Evolutionary conservation across 2,329 filamentous ascomycete species (phyloP), one percentile per base, ranked within the genome.

Genomic region (Dactylellina drechsleri): DNA sequence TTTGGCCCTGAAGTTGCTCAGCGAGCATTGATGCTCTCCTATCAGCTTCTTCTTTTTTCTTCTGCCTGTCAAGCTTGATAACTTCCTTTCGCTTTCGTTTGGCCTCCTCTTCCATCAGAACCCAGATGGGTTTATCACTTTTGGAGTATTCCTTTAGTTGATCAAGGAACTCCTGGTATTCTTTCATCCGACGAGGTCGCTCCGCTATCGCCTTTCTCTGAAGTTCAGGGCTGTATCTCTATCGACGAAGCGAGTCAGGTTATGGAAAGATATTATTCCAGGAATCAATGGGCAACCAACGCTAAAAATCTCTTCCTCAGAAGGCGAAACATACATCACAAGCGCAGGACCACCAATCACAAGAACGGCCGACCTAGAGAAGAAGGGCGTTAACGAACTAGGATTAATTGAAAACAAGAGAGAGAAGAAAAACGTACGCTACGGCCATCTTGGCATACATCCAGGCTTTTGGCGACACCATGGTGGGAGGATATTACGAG

Each of bases 171-270:
- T 93, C 87, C 80, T 97, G 91, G 79, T 97, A 97, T 72, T 97
- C 93, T 82, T 93, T 87, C 80, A 95, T 88, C 74, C 87, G 87
- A 81, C 91, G 88, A 70, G 90, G 86, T 16, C 92, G 87, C 71
- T 89, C 87, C 82, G 93, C 93, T n/a, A 96, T 84, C 76, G 91
- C 93, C 80, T 91, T 88, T 82, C 92, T 91, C 81, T 95, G 91
- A n/a, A 99, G 87, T 40, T 98, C 95, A 0, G 94, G 94, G 82
- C 94, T 98, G 84, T 98, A 98, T 82, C 87, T 89, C 84, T 92
- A 86, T 85, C 96, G 93, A 49, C 47, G 36, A 26, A 36, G 45
- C 31, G 23, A 18, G 18, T 26, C 20, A 16, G 31, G 1, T 36
- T 52, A 23, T 8, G 40, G 41, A 45, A 13, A n/a, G 20, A 49